A percentile compares a stretch with the other conserved stretches of the same genome.
Evolutionary conservation across 495 filamentous ascomycete genomes (phyloP).

Genomic region (Aspergillus leporis): DNA sequence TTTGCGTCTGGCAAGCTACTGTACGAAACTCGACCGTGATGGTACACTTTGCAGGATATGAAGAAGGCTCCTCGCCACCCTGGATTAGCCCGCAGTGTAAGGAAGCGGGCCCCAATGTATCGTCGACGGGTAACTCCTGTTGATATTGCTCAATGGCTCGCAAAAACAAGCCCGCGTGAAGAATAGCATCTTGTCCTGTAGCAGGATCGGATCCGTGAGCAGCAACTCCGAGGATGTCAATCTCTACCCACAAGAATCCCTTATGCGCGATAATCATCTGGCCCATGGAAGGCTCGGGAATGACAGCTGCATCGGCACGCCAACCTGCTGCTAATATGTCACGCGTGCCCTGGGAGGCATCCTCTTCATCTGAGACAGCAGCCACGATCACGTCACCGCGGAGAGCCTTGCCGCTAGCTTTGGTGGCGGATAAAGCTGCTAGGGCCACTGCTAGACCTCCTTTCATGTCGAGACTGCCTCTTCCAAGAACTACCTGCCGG

Average conservation of each 20-base stretch:
- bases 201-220: conserved; percentile 47
- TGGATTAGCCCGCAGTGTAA: conserved; percentile 47
- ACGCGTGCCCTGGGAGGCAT: conserved; percentile 43
- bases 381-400: conserved; percentile 48
- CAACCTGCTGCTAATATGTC: conserved; percentile 48
- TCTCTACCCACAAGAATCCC: conserved; percentile 49
- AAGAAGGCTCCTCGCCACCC: conserved; percentile 49
- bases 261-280: conserved; percentile 44
- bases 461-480: conserved; percentile 51
- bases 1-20: conserved; percentile 35
- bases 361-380: conserved; percentile 52
- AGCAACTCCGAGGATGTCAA: conserved; percentile 45
- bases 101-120: conserved; percentile 35
- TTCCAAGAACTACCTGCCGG: conserved; percentile 37
- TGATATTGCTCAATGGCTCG: conserved; percentile 41
- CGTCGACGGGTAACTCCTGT: conserved; percentile 29
- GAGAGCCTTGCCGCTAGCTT: conserved; percentile 23
- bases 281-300: conserved; percentile 42
- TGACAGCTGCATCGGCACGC: conserved; percentile 46
- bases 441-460: conserved; percentile 45
- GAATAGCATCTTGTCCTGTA: conserved; percentile 44
- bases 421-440: conserved; percentile 32
- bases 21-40: conserved; percentile 48
- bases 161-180: conserved; percentile 44
- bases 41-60: conserved; percentile 44